Evolutionary conservation across 805 yeast genomes (phyloP).

Genomic region (Metschnikowia rubicola): DNA sequence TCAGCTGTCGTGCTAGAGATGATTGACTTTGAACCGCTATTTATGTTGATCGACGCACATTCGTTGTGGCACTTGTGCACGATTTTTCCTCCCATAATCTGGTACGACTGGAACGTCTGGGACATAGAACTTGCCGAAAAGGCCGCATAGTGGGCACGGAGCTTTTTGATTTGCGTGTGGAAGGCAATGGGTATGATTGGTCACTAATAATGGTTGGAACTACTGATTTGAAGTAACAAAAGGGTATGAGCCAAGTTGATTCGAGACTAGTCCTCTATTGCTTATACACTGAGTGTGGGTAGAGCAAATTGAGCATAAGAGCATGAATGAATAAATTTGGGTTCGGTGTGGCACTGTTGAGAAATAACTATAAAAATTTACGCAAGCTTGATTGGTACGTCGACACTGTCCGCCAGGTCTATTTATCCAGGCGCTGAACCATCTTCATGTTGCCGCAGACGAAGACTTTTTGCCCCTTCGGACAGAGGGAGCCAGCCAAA

Average conservation of each 20-base stretch:
- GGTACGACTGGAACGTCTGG: conserved; percentile 63
- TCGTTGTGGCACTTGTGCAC: conserved; percentile 92
- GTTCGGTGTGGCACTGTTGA: too few species aligned
- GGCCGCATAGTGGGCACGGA: not conserved
- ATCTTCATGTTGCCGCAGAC: conserved; percentile 9
- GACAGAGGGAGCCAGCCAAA: conserved; percentile 1
- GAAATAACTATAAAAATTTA: too few species aligned
- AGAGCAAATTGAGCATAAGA: too few species aligned
- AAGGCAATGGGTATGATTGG: not conserved
- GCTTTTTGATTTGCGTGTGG: not conserved
- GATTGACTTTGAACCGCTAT: conserved; percentile 34
- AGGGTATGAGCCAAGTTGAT: too few species aligned
- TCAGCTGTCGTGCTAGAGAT: conserved; percentile 33
- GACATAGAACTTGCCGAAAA: conserved; percentile 31
- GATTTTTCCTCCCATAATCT: conserved; percentile 69
- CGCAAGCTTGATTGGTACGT: too few species aligned
- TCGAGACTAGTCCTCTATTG: too few species aligned
- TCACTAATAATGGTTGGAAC: too few species aligned
- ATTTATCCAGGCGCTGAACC: conserved; percentile 2
- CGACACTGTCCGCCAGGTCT: too few species aligned
- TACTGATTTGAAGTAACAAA: too few species aligned
- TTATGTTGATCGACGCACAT: conserved; percentile 78
- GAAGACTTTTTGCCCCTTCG: not conserved
- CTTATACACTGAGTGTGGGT: too few species aligned
- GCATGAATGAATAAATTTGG: too few species aligned